phyloP scores from a whole-genome alignment of 805 yeast species.

The Nakazawaea peltata region DNA sequence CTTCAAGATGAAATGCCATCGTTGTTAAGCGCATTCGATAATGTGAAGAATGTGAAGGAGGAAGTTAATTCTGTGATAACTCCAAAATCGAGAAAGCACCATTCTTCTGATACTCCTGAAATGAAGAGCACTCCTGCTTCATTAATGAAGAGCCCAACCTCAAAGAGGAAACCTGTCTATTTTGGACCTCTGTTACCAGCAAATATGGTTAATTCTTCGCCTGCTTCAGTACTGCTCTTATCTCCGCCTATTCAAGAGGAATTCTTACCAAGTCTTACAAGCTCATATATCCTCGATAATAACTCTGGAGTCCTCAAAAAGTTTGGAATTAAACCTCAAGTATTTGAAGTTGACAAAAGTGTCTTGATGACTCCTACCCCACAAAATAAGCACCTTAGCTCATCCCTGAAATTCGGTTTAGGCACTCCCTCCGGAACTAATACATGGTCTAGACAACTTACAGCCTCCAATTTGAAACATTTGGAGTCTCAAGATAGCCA shows the following conservation, averaged over 20 bases:
- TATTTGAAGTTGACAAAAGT: constrained; percentile 1
- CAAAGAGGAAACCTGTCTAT: background rate
- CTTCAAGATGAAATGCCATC: constrained; percentile 59
- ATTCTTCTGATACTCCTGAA: no score
- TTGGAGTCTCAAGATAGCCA: no score
- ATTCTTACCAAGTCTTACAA: constrained; percentile 2
- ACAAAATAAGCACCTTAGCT: no score
- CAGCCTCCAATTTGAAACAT: no score
- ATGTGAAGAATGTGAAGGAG: constrained; percentile 49
- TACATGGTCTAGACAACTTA: no score
- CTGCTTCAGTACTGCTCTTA: no score
- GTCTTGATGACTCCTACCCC: no score
- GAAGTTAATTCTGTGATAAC: no score
- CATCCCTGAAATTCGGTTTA: no score
- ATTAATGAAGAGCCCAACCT: background rate
- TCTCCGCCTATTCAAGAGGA: constrained; percentile 1
- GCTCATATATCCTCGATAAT: constrained; percentile 5
- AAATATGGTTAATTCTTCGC: no score
- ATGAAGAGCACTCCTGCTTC: background rate
- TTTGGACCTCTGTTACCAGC: constrained; percentile 9
- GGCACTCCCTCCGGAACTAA: no score
- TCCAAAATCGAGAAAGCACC: no score
- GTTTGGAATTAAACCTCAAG: constrained; percentile 8
- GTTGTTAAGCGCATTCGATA: constrained; percentile 57
- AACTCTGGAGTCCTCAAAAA: constrained; percentile 2